Percentiles rank a stretch among this genome's conserved stretches.
Evolutionary conservation across 2,329 filamentous ascomycete species (phyloP).

Genomic region (Bimuria novae-zelandiae): DNA sequence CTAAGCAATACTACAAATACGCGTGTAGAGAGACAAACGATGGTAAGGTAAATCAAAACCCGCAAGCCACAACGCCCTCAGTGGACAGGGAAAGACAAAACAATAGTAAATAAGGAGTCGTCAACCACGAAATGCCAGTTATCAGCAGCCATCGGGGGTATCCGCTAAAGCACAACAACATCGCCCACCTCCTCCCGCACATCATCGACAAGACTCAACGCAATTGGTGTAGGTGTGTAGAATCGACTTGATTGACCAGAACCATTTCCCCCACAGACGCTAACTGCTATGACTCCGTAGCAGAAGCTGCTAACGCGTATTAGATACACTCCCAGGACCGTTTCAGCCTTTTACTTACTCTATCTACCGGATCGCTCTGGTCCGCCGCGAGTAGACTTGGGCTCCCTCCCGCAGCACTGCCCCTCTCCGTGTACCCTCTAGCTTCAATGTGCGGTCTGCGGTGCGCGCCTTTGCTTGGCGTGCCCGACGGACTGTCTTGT

Average conservation of each 20-base stretch:
- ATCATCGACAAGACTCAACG: no score
- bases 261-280: neutral
- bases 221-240: no score
- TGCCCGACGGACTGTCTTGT: constrained; percentile 14
- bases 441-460: constrained; percentile 61
- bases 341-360: constrained; percentile 50
- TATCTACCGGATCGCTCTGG: constrained; percentile 64
- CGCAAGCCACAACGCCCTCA: no score
- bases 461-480: constrained; percentile 18
- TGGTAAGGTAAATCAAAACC: no score
- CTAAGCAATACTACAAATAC: no score
- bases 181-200: no score
- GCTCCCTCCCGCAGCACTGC: constrained; percentile 62
- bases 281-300: constrained; percentile 16
- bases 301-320: constrained; percentile 9
- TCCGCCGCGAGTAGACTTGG: constrained; percentile 65
- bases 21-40: no score
- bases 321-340: constrained; percentile 1
- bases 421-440: constrained; percentile 72
- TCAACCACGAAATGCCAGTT: no score
- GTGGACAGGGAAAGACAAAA: no score
- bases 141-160: no score
- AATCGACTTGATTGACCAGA: neutral
- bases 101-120: no score
- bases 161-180: no score